Base-by-base conservation (phyloP, 177 flowering plant genomes). In the Vitis hybrid region DNA sequence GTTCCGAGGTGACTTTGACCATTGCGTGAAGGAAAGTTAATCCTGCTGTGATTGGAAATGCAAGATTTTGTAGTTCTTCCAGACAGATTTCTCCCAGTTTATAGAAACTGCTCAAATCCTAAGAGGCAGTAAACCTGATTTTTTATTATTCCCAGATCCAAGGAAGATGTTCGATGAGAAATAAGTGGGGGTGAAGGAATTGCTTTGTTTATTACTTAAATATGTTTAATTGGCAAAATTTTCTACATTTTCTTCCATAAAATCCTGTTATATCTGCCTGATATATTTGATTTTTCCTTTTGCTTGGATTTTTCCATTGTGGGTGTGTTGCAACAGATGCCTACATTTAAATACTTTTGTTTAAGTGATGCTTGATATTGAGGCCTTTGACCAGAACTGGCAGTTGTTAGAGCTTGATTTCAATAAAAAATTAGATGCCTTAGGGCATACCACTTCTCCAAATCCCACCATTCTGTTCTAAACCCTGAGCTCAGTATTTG, bases 1-100 rank as follows among this genome's bases (percentile, higher is more conserved):
- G 89, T 87, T 65, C 92, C 97, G 67, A 91, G 97, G 97, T 91
- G 92, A 88, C 74, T 48, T 70, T 52, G 70, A 8, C 64, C 26
- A 18, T 4, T 21, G 62, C 59, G 19, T 60, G 59, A 51, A 50
- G 53, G 53, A 14, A 70, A 60, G 58, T 22, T 63, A 16, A 5
- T 63, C 10, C 33, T 59, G 59, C 15, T 45, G 55, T n/a, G 62
- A 60, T 60, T 60, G 64, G 72, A 72, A 16, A 62, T 26, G 60
- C 67, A 70, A 56, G 65, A 61, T 64, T 65, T 72, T 72, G 70
- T 50, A 65, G 62, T 33, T 75, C 62, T 51, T 60, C 49, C 15
- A 2, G 6, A 66, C 57, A 6, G 57, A 60, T 8, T 21, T 21
- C 6, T 60, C 15, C 12, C 33, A 16, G 16, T 68, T 56, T 39